phyloP scores from a whole-genome alignment of 345 rosid genomes.

The Eucalyptus virginea region DNA sequence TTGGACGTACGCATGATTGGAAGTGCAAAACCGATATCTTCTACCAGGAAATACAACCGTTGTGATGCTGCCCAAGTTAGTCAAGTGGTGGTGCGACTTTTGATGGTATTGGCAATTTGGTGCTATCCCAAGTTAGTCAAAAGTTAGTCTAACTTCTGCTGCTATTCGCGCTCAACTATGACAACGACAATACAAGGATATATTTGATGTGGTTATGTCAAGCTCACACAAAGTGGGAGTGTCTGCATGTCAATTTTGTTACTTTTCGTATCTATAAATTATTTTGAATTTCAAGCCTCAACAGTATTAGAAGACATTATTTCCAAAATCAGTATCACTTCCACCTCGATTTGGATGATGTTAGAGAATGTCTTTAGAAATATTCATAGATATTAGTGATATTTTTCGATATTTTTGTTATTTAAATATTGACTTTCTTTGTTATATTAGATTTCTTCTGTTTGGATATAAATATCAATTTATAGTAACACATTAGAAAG shows the following conservation, averaged over 20 bases:
- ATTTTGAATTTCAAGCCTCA: neutral
- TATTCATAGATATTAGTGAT: neutral
- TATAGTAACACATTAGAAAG: neutral
- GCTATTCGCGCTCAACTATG: neutral
- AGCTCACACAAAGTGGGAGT: neutral
- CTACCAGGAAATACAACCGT: neutral
- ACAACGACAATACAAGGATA: neutral
- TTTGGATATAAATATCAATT: neutral
- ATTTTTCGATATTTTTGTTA: neutral
- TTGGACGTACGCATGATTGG: neutral
- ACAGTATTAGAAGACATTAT: neutral
- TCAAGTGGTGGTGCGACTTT: neutral
- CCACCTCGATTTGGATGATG: neutral
- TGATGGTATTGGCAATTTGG: neutral
- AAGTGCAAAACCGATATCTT: neutral
- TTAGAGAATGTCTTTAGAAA: neutral
- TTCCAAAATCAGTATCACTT: neutral
- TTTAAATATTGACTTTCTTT: neutral
- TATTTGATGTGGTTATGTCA: neutral
- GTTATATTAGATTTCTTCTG: neutral
- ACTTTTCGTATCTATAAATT: neutral
- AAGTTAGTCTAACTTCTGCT: neutral
- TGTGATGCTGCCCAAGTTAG: neutral
- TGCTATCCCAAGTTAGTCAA: neutral
- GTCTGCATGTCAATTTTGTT: neutral